phyloP scores from a whole-genome alignment of 805 yeast genomes.

The Lachancea sp. region DNA sequence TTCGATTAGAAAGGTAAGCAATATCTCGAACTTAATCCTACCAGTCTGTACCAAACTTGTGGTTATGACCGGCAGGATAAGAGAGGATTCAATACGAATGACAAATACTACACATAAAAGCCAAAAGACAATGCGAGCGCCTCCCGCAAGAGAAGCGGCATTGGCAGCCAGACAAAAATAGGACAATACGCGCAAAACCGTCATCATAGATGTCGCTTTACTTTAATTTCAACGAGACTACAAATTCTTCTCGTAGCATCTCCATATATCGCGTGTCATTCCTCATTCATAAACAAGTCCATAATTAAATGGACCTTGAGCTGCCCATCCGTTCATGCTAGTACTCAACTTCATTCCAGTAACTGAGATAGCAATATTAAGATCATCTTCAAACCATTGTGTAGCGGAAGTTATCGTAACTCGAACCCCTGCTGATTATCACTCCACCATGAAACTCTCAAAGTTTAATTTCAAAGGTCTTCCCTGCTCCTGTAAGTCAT shows the following conservation, averaged over 20 bases:
- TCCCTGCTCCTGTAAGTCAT: constrained; percentile 8
- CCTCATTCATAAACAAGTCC: constrained; percentile 5
- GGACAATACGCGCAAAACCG: constrained; percentile 2
- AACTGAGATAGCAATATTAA: constrained; percentile 4
- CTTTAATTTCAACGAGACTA: constrained; percentile 7
- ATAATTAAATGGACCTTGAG: constrained; percentile 2
- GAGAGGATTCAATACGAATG: constrained; percentile 9
- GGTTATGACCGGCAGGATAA: constrained; percentile 4
- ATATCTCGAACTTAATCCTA: constrained; percentile 1
- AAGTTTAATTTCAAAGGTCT: neutral
- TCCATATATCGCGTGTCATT: constrained; percentile 5
- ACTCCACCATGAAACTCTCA: neutral
- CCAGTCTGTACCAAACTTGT: constrained; percentile 6
- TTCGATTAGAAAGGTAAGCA: constrained; percentile 6
- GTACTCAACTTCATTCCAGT: neutral
- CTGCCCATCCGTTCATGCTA: constrained; percentile 9
- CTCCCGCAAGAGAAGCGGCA: constrained; percentile 5
- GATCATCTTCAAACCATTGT: constrained; percentile 10
- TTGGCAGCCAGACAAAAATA: constrained; percentile 5
- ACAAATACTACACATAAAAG: constrained; percentile 10
- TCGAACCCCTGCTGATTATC: constrained; percentile 1
- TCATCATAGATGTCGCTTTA: neutral
- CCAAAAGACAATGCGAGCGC: constrained; percentile 10
- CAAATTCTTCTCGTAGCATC: constrained; percentile 4
- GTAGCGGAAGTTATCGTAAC: constrained; percentile 7